Evolutionary conservation across 805 yeast genomes (phyloP), one percentile per base, ranked within the genome.

Genomic region (Saturnispora besseyi): DNA sequence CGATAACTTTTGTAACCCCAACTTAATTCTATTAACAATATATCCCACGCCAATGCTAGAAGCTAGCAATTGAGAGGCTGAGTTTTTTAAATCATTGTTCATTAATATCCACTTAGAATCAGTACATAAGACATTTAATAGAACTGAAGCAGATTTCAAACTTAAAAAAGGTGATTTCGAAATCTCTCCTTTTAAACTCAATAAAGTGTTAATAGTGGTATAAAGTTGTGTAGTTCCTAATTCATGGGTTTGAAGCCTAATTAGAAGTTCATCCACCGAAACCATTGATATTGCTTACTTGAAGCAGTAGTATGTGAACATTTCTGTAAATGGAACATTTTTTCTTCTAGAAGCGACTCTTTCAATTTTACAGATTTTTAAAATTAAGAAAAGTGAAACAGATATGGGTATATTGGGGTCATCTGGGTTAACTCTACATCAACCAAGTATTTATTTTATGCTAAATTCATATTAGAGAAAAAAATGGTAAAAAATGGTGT

Each of bases 31-130:
- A 7, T 12, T 33, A 5, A 34, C 12, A 11, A 61, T 37, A 18
- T 60, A 63, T 4, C 60, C 58, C 2, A 64, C 4, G 0, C 63
- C 64, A 1, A 63, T 54, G 37, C 61, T 49, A n/a, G 54, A 53
- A 10, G 49, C 38, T n/a, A 63, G 42, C 10, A 59, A 36, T 8
- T 43, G 48, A 11, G 31, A 11, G 0, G 59, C 26, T 1, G 28
- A 21, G 1, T 21, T 7, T 29, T 53, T 46, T 2, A 49, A 18
- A 1, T 46, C 31, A 1, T 28, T 2, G 11, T 57, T 59, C 9
- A 56, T 15, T 13, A 61, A 31, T 2, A 13, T n/a, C 50, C 50
- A 48, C 29, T 42, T 48, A 4, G 43, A 34, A 9, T 48, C 43
- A 22, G 30, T 15, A 29, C 46, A 42, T 21, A 48, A 11, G 5